Base-by-base conservation (phyloP, 306 rosid species). In the Lupinus albus region DNA sequence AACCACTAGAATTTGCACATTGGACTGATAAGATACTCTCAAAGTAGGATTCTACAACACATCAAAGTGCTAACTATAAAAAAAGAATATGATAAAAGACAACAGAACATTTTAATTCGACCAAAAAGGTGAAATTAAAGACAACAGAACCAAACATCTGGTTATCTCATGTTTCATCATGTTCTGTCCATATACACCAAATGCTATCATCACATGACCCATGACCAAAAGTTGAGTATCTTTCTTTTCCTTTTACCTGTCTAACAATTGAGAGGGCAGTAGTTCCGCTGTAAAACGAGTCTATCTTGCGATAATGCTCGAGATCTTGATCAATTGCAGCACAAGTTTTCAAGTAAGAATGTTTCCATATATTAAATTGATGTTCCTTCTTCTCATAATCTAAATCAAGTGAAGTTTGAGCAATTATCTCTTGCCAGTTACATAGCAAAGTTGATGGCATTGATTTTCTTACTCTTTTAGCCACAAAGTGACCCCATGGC, bases 401-500 rank as follows among this genome's bases (percentile, higher is more conserved):
- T 0, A 53, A 69, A 35, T 76, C 88, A 18, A 68, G 72, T 18
- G 88, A 79, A 71, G 85, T 47, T 75, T 83, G 89, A 20, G 81
- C 72, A 21, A 92, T 73, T 45, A 94, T 75, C 62, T 93, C 91
- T 42, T 93, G 96, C 98, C 98, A 93, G 49, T 82, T 86, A 64
- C 87, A 80, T 16, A 93, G 75, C 76, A 93, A 72, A 71, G 96
- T 77, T 8, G 77, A 68, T 30, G 97, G 91, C 97, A 93, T 80
- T 21, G 91, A 80, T 67, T 93, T 84, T 74, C 96, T 86, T 5
- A 90, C 84, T 46, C 58, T 75, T 77, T 93, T 93, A 2, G 98
- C 86, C 78, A 93, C 95, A 74, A 84, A 88, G 73, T 93, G 97
- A 30, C 98, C 98, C 98, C 98, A 93, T 15, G 86, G 80, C 0